Evolutionary conservation across 2,329 filamentous ascomycete genomes (phyloP).

Genomic region (Endocalyx cinctus): DNA sequence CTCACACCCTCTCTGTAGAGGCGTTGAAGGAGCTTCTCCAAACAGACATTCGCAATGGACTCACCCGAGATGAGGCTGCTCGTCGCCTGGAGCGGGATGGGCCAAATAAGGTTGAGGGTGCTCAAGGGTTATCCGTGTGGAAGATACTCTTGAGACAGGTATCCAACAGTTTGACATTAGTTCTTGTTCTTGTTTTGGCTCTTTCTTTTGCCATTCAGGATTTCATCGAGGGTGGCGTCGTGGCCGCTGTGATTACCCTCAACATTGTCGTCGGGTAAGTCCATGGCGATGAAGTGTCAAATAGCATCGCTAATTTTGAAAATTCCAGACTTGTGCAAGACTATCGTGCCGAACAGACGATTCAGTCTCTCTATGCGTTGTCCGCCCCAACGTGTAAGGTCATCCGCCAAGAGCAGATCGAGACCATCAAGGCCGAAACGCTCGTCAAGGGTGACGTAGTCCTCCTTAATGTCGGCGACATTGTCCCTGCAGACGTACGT

Average conservation of each 20-base stretch:
- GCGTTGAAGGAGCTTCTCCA: conserved; percentile 31
- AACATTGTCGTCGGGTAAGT: conserved; percentile 63
- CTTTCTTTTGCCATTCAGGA: conserved; percentile 62
- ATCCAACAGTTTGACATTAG: conserved; percentile 71
- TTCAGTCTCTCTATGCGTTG: conserved; percentile 55
- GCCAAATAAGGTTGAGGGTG: conserved; percentile 66
- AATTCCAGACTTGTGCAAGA: conserved; percentile 56
- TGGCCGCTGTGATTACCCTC: conserved; percentile 60
- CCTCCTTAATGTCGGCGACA: conserved; percentile 58
- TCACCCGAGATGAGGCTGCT: conserved; percentile 58
- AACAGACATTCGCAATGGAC: conserved; percentile 51
- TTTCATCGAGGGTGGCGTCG: conserved; percentile 59
- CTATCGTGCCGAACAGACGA: conserved; percentile 57
- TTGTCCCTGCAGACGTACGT: conserved; percentile 65
- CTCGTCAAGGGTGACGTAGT: conserved; percentile 66
- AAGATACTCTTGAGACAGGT: conserved; percentile 73
- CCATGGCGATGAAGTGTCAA: no score
- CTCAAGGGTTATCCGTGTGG: conserved; percentile 68
- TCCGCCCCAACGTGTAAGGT: conserved; percentile 57
- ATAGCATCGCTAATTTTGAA: no score
- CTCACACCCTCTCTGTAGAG: conserved; percentile 25
- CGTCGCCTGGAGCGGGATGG: conserved; percentile 63
- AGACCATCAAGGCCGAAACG: conserved; percentile 49
- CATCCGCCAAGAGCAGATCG: conserved; percentile 47
- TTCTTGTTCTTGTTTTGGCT: conserved; percentile 71